Evolutionary conservation across 2,329 filamentous ascomycete genomes (phyloP).

Genomic region (Colletotrichum brevisporum): DNA sequence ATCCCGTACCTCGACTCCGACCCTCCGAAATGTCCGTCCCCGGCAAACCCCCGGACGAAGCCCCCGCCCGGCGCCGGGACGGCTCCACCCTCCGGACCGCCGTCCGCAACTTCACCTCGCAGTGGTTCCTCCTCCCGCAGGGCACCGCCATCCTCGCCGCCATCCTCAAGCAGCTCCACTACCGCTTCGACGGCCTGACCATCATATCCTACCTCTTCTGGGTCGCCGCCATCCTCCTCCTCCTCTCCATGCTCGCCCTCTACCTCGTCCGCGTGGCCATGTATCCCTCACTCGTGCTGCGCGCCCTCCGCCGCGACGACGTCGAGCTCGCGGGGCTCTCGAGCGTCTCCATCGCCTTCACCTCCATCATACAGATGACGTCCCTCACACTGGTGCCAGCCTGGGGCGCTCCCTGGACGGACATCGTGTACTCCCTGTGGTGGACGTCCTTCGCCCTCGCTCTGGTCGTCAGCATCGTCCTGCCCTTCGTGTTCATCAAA

Average conservation of each 20-base stretch:
- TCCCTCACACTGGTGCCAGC: slow-evolving; percentile 41
- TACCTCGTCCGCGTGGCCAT: slow-evolving; percentile 51
- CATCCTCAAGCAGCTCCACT: slow-evolving; percentile 53
- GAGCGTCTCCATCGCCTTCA: slow-evolving; percentile 54
- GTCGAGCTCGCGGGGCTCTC: slow-evolving; percentile 54
- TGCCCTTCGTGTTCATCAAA: slow-evolving; percentile 53
- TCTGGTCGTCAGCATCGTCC: slow-evolving; percentile 48
- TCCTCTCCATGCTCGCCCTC: slow-evolving; percentile 46
- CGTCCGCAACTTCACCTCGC: slow-evolving; percentile 51
- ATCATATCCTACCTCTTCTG: slow-evolving; percentile 55
- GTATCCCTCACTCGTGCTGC: slow-evolving; percentile 49
- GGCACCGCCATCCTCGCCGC: slow-evolving; percentile 53
- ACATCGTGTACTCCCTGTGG: slow-evolving; percentile 54
- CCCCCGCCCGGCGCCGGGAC: neutral
- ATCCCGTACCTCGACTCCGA: neutral
- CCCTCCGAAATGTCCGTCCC: slow-evolving; percentile 7
- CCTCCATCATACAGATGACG: slow-evolving; percentile 45
- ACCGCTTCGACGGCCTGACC: slow-evolving; percentile 55
- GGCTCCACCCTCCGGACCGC: slow-evolving; percentile 26
- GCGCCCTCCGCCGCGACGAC: slow-evolving; percentile 48
- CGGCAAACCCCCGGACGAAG: neutral
- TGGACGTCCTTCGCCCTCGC: slow-evolving; percentile 54
- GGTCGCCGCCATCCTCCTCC: slow-evolving; percentile 53
- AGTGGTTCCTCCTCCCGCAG: slow-evolving; percentile 56
- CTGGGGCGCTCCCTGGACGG: slow-evolving; percentile 42